These are phyloP conservation scores for Aureobasidium sp. DNA, from an alignment of 2,329 filamentous ascomycete genomes.

Conservation along the genomic window DNA sequence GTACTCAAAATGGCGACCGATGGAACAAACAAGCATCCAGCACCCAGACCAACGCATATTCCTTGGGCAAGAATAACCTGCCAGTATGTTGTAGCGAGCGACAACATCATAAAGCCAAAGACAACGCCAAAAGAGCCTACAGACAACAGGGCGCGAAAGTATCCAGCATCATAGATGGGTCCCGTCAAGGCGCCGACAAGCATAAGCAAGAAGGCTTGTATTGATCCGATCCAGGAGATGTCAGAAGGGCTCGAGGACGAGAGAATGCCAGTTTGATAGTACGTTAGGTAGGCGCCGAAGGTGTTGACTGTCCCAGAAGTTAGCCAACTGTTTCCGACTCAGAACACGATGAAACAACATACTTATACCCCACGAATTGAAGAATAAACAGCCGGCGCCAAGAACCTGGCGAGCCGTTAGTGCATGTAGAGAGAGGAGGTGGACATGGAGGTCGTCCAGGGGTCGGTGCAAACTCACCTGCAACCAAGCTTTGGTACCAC, in stretches of 20 bases:
- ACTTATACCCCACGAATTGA: constrained; percentile 37
- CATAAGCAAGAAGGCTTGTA: constrained; percentile 43
- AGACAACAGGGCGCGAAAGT: constrained; percentile 38
- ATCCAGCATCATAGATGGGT: constrained; percentile 44
- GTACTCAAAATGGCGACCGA: constrained; percentile 42
- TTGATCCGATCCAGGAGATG: constrained; percentile 45
- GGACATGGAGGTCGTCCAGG: no score
- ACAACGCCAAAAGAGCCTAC: constrained; percentile 40
- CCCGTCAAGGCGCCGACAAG: constrained; percentile 41
- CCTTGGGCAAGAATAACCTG: constrained; percentile 46
- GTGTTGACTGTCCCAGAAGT: constrained; percentile 35
- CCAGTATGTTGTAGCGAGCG: constrained; percentile 41
- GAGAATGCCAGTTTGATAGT: constrained; percentile 39
- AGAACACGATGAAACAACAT: not conserved
- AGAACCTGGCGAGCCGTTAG: constrained; percentile 31
- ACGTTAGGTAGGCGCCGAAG: constrained; percentile 44
- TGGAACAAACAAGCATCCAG: constrained; percentile 39
- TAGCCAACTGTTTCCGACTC: not conserved
- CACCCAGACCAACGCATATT: constrained; percentile 42
- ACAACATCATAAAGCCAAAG: constrained; percentile 47
- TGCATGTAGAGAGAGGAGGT: no score
- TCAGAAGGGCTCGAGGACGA: constrained; percentile 33
- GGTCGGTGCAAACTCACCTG: constrained; percentile 28
- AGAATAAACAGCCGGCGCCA: constrained; percentile 40
- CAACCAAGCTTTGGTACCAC: constrained; percentile 40